Base-by-base conservation (phyloP, 345 rosid species). In the Eucalyptus cloeziana region DNA sequence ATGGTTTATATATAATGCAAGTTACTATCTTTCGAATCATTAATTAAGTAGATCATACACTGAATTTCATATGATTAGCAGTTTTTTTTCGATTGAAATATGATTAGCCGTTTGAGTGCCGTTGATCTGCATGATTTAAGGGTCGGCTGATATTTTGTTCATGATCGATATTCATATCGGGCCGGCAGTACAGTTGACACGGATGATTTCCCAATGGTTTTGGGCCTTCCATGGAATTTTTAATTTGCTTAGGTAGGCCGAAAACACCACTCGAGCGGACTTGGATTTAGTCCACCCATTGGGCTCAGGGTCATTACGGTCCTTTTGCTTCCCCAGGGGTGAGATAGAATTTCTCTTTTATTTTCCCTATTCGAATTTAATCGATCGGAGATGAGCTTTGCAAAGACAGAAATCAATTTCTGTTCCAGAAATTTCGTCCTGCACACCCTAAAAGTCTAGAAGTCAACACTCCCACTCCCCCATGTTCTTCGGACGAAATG, bases 131-230 rank as follows among this genome's bases (percentile, higher is more conserved):
- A n/a, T n/a, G 76, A 22, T 21, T 56, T 22, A 56, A 56, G 27
- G 62, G 27, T 4, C 25, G 62, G 22, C 14, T 4, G 25, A 19
- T 8, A 37, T 71, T 33, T 71, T 5, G 24, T 21, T 6, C 10
- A 27, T 2, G 45, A 71, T 21, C 45, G 15, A 71, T 37, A 71
- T 71, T 71, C 3, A 71, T 37, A 71, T 71, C 27, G 3, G 0
- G 25, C 45, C 3, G 14, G 81, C 45, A 10, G 13, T 37, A 71
- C 10, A 21, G 19, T 69, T 33, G 0, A 4, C 27, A 0, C 27
- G 62, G 62, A 24, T n/a, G 76, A 27, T 67, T 67, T 67, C 79
- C 9, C 40, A 31, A 14, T 67, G 79, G 37, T 67, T 69, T 69
- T 33, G 37, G 76, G 19, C 76, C 37, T 64, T n/a, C 8, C 76